Evolutionary conservation across 2,329 filamentous ascomycete genomes (phyloP).

Genomic region (Exophiala lecanii-corni): DNA sequence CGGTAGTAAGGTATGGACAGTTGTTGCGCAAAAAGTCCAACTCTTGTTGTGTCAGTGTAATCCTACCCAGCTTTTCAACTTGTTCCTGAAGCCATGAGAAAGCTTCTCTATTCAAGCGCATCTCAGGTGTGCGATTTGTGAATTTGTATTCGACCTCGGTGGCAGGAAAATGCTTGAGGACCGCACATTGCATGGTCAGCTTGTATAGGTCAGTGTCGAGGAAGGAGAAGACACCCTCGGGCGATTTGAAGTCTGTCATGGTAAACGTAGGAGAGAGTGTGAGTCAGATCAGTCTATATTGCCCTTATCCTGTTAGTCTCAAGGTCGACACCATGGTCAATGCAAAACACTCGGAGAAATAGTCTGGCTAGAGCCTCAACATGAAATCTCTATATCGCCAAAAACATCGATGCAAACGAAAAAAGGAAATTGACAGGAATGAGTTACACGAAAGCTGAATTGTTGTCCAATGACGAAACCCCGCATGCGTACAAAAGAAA

Average conservation of each 20-base stretch:
- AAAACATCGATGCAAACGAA: too few species aligned
- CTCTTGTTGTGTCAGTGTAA: slow-evolving; percentile 75
- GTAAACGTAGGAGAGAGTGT: too few species aligned
- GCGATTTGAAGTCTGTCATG: slow-evolving; percentile 30
- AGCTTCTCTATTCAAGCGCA: slow-evolving; percentile 78
- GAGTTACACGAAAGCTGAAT: too few species aligned
- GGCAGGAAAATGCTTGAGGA: slow-evolving; percentile 85
- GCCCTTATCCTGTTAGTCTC: too few species aligned
- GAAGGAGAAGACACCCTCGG: slow-evolving; percentile 76
- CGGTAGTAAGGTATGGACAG: slow-evolving; percentile 72
- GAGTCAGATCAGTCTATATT: too few species aligned
- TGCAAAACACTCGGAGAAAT: too few species aligned
- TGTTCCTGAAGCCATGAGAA: slow-evolving; percentile 83
- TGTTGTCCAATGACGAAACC: too few species aligned
- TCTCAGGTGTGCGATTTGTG: slow-evolving; percentile 90
- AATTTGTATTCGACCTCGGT: slow-evolving; percentile 82
- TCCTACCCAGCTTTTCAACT: slow-evolving; percentile 77
- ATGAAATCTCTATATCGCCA: too few species aligned
- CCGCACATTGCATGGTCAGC: slow-evolving; percentile 96
- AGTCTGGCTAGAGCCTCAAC: too few species aligned
- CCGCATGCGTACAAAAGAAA: too few species aligned
- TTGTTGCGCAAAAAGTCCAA: slow-evolving; percentile 69
- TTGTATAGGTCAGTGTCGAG: slow-evolving; percentile 89
- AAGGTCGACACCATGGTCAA: too few species aligned
- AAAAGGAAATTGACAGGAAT: too few species aligned